Percentiles rank a stretch among this genome's conserved stretches.
These are phyloP conservation scores for Mucor circinelloides DNA, from an alignment of 371 early-diverging fungal species.

Conservation along the genomic window DNA sequence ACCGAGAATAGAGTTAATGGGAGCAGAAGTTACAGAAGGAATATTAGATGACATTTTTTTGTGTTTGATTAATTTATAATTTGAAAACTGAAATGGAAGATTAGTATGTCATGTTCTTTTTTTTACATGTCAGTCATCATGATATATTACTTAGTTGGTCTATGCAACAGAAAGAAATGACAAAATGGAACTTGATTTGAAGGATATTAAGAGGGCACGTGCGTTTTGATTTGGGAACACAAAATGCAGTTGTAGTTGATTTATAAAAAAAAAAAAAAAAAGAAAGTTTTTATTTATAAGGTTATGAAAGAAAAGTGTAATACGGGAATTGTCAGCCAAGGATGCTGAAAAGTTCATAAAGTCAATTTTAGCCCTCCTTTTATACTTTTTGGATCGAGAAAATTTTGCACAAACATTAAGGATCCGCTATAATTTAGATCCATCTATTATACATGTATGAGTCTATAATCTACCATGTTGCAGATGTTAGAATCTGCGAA, in stretches of 20 bases:
- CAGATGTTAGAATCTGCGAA: neutral
- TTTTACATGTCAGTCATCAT: neutral
- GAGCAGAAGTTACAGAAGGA: conserved; percentile 49
- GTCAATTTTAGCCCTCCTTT: conserved; percentile 8
- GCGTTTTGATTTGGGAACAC: conserved; percentile 6
- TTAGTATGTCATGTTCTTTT: neutral
- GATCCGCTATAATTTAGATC: conserved; percentile 2
- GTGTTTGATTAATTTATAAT: neutral
- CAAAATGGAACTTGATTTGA: conserved; percentile 9
- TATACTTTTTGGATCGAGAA: conserved; percentile 21
- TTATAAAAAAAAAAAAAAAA: conserved; percentile 15
- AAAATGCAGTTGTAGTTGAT: neutral
- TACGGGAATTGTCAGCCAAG: conserved; percentile 49
- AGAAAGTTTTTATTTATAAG: conserved; percentile 14
- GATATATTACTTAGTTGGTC: conserved; percentile 1
- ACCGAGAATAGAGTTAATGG: conserved; percentile 49
- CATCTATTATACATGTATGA: neutral
- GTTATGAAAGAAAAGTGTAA: conserved; percentile 39
- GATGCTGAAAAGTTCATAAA: conserved; percentile 40
- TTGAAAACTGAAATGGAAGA: neutral
- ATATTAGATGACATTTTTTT: conserved; percentile 41
- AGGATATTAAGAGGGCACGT: neutral
- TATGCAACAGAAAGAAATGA: conserved; percentile 8
- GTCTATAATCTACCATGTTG: neutral
- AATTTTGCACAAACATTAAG: neutral